phyloP scores from a whole-genome alignment of 495 filamentous ascomycete genomes.

The Talaromyces wortmannii region DNA sequence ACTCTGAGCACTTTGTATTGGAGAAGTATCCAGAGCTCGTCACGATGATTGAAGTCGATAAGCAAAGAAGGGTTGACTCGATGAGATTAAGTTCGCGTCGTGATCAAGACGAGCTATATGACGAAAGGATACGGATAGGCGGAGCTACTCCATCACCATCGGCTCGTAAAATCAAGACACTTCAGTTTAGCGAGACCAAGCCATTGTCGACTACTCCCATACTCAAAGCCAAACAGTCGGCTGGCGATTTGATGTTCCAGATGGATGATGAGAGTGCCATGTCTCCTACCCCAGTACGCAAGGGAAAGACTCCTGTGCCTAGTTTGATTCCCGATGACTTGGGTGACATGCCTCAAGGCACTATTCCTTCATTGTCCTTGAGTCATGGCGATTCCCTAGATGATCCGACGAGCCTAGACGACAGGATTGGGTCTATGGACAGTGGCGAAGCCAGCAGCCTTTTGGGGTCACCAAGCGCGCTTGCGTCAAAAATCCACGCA shows the following conservation, averaged over 20 bases:
- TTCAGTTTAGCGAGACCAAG: constrained; percentile 36
- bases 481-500: neutral
- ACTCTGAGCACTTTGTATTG: constrained; percentile 60
- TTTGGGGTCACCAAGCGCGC: neutral
- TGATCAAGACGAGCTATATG: constrained; percentile 50
- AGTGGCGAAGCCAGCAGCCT: neutral
- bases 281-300: constrained; percentile 16
- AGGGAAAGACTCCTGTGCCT: constrained; percentile 18
- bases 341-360: neutral
- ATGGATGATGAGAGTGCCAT: constrained; percentile 74
- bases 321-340: neutral
- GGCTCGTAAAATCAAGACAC: constrained; percentile 43
- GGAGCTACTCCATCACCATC: constrained; percentile 44
- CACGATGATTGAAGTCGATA: constrained; percentile 45
- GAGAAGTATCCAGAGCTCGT: constrained; percentile 63
- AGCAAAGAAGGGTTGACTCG: constrained; percentile 49
- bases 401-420: constrained; percentile 23
- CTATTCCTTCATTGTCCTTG: neutral
- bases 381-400: constrained; percentile 16
- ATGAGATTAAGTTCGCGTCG: constrained; percentile 52
- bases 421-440: constrained; percentile 24
- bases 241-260: constrained; percentile 80
- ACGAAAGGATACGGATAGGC: constrained; percentile 29
- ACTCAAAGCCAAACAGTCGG: constrained; percentile 57
- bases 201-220: constrained; percentile 44